Percentiles rank a stretch among this genome's conserved stretches.
Conservation (phyloP, 192 early-diverging fungal species). For the Backusella circina region DNA sequence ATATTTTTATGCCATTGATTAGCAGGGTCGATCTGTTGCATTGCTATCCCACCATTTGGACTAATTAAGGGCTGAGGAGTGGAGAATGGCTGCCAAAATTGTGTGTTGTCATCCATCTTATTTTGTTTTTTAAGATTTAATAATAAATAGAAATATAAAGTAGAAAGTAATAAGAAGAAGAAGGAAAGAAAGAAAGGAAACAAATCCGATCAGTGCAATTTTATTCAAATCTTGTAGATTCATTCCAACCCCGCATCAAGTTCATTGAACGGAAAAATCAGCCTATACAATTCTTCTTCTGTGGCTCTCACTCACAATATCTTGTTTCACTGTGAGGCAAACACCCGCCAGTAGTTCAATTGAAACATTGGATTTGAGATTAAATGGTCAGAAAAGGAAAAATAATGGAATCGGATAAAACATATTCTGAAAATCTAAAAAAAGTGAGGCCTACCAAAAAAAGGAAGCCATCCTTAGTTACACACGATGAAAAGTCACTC, state of each 20-base stretch:
- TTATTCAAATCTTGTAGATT: not conserved
- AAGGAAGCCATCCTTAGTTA: not conserved
- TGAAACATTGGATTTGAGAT: not conserved
- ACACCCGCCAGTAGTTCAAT: not conserved
- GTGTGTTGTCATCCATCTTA: not conserved
- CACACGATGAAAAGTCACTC: conserved; percentile 2
- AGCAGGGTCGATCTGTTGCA: not conserved
- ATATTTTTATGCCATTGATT: not conserved
- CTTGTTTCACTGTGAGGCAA: not conserved
- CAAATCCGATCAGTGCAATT: not conserved
- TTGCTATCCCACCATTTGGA: not conserved
- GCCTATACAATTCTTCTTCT: not conserved
- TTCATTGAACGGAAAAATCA: conserved; percentile 1
- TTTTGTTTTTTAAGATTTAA: not conserved
- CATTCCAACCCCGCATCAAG: not conserved
- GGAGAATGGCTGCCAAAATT: not conserved
- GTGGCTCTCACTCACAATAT: not conserved
- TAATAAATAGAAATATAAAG: not conserved
- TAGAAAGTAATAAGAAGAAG: not conserved
- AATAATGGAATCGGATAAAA: not conserved
- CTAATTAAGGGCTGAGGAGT: not conserved
- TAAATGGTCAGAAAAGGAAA: conserved; percentile 2
- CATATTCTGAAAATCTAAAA: not conserved
- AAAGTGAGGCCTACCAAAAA: not conserved
- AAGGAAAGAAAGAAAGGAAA: not conserved